Percentiles rank a stretch among this genome's conserved stretches.
Evolutionary conservation across 495 filamentous ascomycete species (phyloP).

Genomic region (Penicillium steckii): DNA sequence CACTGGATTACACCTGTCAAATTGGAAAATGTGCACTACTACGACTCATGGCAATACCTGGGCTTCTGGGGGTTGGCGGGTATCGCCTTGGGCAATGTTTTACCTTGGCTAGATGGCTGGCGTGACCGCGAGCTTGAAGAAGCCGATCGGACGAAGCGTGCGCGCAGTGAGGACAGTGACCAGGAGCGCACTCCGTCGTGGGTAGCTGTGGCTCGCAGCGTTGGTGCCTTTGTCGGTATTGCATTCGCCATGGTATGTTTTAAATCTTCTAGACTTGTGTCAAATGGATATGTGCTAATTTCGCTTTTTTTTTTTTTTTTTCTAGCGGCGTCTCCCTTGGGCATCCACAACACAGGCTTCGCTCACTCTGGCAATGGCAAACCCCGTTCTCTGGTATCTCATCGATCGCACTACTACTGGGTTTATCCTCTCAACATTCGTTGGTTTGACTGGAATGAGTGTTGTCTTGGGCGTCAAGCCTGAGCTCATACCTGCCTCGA

Average conservation of each 20-base stretch:
- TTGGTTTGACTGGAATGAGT: constrained; percentile 72
- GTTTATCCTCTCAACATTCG: constrained; percentile 68
- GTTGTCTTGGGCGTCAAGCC: constrained; percentile 71
- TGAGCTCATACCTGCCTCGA: constrained; percentile 65
- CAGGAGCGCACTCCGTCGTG: constrained; percentile 58
- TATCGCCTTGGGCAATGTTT: constrained; percentile 68
- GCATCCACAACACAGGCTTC: constrained; percentile 91
- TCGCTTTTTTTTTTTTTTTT: constrained; percentile 14
- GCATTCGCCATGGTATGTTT: constrained; percentile 87
- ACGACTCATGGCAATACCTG: constrained; percentile 67
- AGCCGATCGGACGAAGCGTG: constrained; percentile 20
- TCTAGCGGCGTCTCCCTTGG: constrained; percentile 83
- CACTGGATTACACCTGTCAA: constrained; percentile 62
- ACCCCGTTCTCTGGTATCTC: constrained; percentile 93
- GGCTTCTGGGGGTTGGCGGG: constrained; percentile 79
- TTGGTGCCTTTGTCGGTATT: constrained; percentile 94
- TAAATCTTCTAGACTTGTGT: constrained; percentile 2
- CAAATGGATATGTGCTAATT: background rate
- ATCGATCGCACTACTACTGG: constrained; percentile 87
- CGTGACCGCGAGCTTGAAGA: constrained; percentile 41
- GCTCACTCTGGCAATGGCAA: constrained; percentile 84
- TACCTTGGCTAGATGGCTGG: constrained; percentile 81
- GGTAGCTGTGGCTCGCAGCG: constrained; percentile 78
- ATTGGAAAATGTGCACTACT: constrained; percentile 55
- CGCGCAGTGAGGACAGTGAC: constrained; percentile 24